Conservation (phyloP, 2,329 filamentous ascomycete genomes). For the Cercospora zeina region DNA sequence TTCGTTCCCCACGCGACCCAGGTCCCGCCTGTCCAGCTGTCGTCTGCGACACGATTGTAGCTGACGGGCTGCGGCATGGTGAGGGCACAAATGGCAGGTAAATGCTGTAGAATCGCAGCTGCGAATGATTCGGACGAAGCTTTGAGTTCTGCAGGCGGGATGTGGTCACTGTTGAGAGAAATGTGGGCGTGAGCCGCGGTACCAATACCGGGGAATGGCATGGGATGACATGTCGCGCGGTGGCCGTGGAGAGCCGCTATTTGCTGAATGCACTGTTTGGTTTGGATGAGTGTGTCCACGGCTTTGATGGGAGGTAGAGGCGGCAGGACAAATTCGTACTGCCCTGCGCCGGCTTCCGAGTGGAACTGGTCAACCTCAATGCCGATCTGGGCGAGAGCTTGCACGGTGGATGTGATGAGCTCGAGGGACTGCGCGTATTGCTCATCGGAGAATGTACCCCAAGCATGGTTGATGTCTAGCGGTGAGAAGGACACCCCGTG, state of each 20-base stretch:
- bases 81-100: constrained; percentile 68
- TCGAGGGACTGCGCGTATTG: constrained; percentile 58
- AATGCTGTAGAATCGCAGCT: constrained; percentile 66
- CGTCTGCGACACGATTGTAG: constrained; percentile 67
- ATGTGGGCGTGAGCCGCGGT: constrained; percentile 71
- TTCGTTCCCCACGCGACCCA: constrained; percentile 81
- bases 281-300: constrained; percentile 69
- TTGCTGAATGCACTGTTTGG: constrained; percentile 67
- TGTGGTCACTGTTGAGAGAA: constrained; percentile 56
- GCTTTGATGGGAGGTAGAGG: constrained; percentile 64
- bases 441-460: constrained; percentile 66
- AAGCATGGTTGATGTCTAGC: constrained; percentile 66
- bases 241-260: constrained; percentile 63
- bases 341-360: constrained; percentile 69
- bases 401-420: constrained; percentile 66
- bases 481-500: constrained; percentile 42
- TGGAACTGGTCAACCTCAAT: constrained; percentile 73
- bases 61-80: constrained; percentile 65
- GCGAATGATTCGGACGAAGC: constrained; percentile 64
- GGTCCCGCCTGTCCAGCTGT: constrained; percentile 74
- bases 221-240: constrained; percentile 71
- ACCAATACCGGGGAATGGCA: constrained; percentile 62
- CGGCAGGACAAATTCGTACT: constrained; percentile 75
- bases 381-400: constrained; percentile 59
- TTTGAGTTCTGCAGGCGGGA: constrained; percentile 26